These are phyloP conservation scores for Halophytophthora batemanensis DNA, from an alignment of 352 stramenopile genomes.

Conservation along the genomic window DNA sequence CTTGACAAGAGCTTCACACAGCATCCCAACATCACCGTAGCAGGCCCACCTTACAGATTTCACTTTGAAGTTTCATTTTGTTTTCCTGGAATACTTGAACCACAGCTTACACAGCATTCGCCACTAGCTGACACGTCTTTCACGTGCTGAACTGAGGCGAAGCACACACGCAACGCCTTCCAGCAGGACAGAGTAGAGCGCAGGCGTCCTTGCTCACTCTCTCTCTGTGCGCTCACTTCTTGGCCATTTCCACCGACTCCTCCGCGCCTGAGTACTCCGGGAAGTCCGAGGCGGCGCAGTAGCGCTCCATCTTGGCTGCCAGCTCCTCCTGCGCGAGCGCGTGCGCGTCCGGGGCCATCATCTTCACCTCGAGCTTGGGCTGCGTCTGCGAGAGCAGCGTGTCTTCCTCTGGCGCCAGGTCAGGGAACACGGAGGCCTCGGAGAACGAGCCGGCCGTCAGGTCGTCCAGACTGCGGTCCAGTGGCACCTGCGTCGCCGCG, in stretches of 20 bases:
- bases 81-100: too few relatives aligned
- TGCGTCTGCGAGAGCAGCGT: conserved; percentile 35
- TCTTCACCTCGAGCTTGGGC: neutral
- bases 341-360: conserved; percentile 20
- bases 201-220: too few relatives aligned
- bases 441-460: conserved; percentile 52
- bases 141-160: too few relatives aligned
- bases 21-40: too few relatives aligned
- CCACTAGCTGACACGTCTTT: too few relatives aligned
- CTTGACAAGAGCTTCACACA: too few relatives aligned
- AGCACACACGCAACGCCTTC: too few relatives aligned
- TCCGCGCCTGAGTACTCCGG: conserved; percentile 50
- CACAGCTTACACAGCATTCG: too few relatives aligned
- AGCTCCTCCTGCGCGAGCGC: conserved; percentile 35
- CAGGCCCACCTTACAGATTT: too few relatives aligned
- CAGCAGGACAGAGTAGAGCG: too few relatives aligned
- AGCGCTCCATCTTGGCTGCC: conserved; percentile 37
- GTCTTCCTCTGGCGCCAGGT: conserved; percentile 59
- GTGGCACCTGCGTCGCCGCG: conserved; percentile 23
- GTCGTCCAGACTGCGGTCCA: conserved; percentile 45
- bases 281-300: conserved; percentile 67
- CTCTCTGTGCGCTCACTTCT: conserved; percentile 4
- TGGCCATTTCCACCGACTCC: conserved; percentile 42
- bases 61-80: too few relatives aligned
- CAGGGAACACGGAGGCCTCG: conserved; percentile 61